A percentile compares a stretch with the other conserved stretches of the same genome.
phyloP scores from a whole-genome alignment of 345 rosid genomes.

The Triadica sebifera region DNA sequence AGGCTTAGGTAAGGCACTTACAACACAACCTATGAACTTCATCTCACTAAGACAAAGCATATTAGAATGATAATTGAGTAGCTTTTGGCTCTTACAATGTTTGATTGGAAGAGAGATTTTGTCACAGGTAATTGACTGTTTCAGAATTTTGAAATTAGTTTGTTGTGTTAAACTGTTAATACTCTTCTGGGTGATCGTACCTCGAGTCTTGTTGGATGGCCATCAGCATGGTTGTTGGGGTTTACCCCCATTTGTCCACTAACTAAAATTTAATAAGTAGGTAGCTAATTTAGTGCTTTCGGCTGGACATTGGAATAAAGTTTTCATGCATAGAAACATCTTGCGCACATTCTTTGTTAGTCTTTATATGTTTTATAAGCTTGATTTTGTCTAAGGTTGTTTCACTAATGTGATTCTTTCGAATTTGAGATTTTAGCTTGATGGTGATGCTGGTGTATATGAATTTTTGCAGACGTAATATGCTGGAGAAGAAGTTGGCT shows the following conservation, averaged over 20 bases:
- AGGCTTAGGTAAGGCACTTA: background rate
- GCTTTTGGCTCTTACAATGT: background rate
- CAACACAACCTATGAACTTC: background rate
- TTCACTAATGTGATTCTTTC: slow-evolving; percentile 2
- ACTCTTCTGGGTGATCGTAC: background rate
- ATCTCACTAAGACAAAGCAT: background rate
- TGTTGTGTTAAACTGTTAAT: background rate
- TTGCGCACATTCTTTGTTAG: background rate
- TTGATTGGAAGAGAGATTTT: background rate
- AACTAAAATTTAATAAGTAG: background rate
- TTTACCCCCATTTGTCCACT: background rate
- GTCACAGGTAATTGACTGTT: background rate
- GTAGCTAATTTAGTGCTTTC: background rate
- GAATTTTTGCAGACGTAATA: slow-evolving; percentile 61
- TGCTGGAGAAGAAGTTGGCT: slow-evolving; percentile 93
- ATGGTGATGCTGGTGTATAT: slow-evolving; percentile 4
- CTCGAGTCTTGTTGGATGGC: background rate
- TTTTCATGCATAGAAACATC: background rate
- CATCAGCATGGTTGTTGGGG: background rate
- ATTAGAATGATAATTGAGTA: background rate
- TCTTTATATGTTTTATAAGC: background rate
- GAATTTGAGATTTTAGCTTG: background rate
- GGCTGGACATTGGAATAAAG: background rate
- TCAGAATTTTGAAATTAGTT: background rate
- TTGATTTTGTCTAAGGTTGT: background rate